phyloP scores from a whole-genome alignment of 805 yeast genomes.

The Wickerhamiella sorbophila region DNA sequence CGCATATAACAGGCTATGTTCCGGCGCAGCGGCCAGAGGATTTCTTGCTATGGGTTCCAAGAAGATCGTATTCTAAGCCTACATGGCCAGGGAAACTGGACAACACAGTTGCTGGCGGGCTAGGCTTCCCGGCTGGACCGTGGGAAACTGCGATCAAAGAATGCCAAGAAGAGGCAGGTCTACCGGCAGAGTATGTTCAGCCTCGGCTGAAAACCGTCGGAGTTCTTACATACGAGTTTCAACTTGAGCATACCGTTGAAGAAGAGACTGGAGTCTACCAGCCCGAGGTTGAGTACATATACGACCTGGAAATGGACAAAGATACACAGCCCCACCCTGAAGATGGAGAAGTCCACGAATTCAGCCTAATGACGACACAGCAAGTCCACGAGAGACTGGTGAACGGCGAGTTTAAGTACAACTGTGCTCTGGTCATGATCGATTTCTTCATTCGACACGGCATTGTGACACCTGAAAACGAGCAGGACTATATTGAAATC shows the following conservation, averaged over 20 bases:
- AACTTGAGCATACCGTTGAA: conserved; percentile 21
- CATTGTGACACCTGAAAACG: conserved; percentile 45
- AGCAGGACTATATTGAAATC: conserved; percentile 51
- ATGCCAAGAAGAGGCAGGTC: conserved; percentile 80
- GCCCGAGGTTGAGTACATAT: conserved; percentile 77
- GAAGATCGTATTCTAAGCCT: conserved; percentile 60
- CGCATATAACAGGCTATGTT: conserved; percentile 71
- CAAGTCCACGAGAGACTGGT: conserved; percentile 40
- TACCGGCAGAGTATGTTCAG: conserved; percentile 38
- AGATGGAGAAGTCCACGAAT: conserved; percentile 67
- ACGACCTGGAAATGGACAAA: conserved; percentile 48
- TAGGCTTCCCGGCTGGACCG: conserved; percentile 66
- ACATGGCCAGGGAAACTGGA: conserved; percentile 89
- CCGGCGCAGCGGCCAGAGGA: conserved; percentile 25
- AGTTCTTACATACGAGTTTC: conserved; percentile 42
- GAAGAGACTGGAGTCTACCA: conserved; percentile 49
- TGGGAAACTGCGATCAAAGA: conserved; percentile 74
- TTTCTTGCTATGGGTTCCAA: conserved; percentile 62
- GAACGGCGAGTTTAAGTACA: conserved; percentile 68
- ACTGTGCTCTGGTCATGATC: conserved; percentile 63
- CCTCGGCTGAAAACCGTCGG: conserved; percentile 40
- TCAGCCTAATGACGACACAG: conserved; percentile 44
- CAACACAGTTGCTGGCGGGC: conserved; percentile 90
- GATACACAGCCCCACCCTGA: conserved; percentile 39
- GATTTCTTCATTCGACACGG: conserved; percentile 89